These are phyloP conservation scores for Maudiozyma pseudohumilis DNA, from an alignment of 805 yeast species.

Conservation along the genomic window DNA sequence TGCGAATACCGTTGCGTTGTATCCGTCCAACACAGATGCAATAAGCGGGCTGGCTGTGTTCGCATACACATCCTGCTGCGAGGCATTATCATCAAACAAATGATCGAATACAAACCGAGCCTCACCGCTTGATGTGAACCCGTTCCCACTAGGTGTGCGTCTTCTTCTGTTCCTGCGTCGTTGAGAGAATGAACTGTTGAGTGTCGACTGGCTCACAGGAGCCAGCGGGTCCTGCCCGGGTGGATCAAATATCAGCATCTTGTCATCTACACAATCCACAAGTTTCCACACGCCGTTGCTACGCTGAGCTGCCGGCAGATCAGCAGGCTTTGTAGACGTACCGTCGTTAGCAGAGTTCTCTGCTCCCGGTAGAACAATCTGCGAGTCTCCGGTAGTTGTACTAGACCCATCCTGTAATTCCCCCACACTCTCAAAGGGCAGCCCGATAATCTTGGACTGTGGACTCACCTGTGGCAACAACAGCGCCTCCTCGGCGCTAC, in stretches of 20 bases:
- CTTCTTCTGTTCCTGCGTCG: slow-evolving; percentile 14
- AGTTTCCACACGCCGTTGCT: slow-evolving; percentile 55
- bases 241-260: slow-evolving; percentile 83
- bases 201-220: slow-evolving; percentile 21
- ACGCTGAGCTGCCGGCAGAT: no score
- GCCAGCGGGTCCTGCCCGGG: slow-evolving; percentile 53
- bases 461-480: slow-evolving; percentile 23
- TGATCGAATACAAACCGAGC: slow-evolving; percentile 76
- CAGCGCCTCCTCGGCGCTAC: slow-evolving; percentile 42
- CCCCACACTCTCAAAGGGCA: no score
- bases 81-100: slow-evolving; percentile 54
- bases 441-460: no score
- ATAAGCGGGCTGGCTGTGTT: slow-evolving; percentile 63
- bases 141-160: slow-evolving; percentile 6
- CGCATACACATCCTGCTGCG: slow-evolving; percentile 59
- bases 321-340: slow-evolving; percentile 4
- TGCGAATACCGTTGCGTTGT: slow-evolving; percentile 85
- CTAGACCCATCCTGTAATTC: no score
- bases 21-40: slow-evolving; percentile 72
- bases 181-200: slow-evolving; percentile 24
- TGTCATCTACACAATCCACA: slow-evolving; percentile 71
- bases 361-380: neutral
- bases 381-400: neutral
- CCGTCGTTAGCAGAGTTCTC: neutral
- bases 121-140: slow-evolving; percentile 31